phyloP scores from a whole-genome alignment of 805 yeast genomes.

The Candida succiphila region DNA sequence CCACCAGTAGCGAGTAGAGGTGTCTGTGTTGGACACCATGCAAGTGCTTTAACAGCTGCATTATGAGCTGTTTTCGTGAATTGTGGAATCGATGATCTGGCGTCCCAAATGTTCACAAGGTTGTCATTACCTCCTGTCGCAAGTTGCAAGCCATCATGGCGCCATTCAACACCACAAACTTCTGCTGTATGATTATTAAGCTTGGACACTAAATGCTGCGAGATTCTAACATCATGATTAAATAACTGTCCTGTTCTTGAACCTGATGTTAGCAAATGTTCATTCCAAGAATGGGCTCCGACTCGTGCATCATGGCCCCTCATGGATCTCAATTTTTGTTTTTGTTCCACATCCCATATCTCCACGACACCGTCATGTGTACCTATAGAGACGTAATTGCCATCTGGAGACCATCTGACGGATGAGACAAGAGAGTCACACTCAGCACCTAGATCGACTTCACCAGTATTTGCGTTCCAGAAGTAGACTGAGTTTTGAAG shows the following conservation, averaged over 20 bases:
- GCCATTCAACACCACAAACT: slow-evolving; percentile 86
- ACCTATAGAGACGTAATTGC: slow-evolving; percentile 78
- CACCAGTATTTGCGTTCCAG: slow-evolving; percentile 85
- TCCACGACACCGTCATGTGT: slow-evolving; percentile 76
- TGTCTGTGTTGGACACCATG: slow-evolving; percentile 87
- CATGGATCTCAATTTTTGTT: slow-evolving; percentile 70
- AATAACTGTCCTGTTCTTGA: slow-evolving; percentile 75
- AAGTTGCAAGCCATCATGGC: slow-evolving; percentile 72
- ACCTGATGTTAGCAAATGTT: slow-evolving; percentile 77
- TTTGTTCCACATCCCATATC: slow-evolving; percentile 86
- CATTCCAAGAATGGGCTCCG: slow-evolving; percentile 79
- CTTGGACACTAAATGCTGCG: slow-evolving; percentile 58
- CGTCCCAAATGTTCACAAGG: slow-evolving; percentile 88
- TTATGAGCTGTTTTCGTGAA: slow-evolving; percentile 72
- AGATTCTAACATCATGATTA: slow-evolving; percentile 84
- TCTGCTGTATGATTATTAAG: slow-evolving; percentile 72
- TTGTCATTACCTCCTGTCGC: slow-evolving; percentile 96
- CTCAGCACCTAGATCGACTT: slow-evolving; percentile 58
- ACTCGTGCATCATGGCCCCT: slow-evolving; percentile 65
- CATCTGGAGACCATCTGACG: slow-evolving; percentile 86
- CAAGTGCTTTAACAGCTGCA: slow-evolving; percentile 91
- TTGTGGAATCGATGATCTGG: slow-evolving; percentile 56
- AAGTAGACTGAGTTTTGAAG: slow-evolving; percentile 74
- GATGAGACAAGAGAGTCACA: slow-evolving; percentile 53
- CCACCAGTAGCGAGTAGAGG: slow-evolving; percentile 94